These are phyloP conservation scores for Clarireedia homoeocarpa DNA, from an alignment of 2,329 filamentous ascomycete genomes.

Conservation along the genomic window DNA sequence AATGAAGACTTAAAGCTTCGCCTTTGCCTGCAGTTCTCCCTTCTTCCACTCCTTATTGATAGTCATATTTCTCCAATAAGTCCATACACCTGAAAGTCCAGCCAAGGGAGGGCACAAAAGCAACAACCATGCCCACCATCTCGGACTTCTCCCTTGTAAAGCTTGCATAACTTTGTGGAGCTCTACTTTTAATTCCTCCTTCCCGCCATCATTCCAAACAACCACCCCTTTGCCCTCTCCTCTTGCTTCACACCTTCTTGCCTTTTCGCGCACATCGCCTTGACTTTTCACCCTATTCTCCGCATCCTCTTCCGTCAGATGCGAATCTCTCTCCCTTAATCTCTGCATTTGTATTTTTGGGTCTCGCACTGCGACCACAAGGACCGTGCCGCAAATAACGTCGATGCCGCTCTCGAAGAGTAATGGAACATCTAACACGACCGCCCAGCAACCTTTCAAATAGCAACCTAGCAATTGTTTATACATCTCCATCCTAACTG, in stretches of 20 bases:
- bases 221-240: constrained; percentile 63
- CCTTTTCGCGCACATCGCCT: constrained; percentile 79
- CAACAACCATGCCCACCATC: constrained; percentile 63
- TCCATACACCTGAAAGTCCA: constrained; percentile 59
- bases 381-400: constrained; percentile 71
- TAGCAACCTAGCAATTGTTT: constrained; percentile 66
- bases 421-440: constrained; percentile 85
- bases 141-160: constrained; percentile 48
- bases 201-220: constrained; percentile 81
- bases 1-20: constrained; percentile 39
- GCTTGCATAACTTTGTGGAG: constrained; percentile 57
- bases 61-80: constrained; percentile 61
- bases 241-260: constrained; percentile 60
- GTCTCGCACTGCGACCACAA: constrained; percentile 81
- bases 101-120: constrained; percentile 69
- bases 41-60: constrained; percentile 65
- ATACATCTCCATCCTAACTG: constrained; percentile 77
- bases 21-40: constrained; percentile 49
- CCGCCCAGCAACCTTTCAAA: constrained; percentile 71
- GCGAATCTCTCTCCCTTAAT: constrained; percentile 65
- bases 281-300: constrained; percentile 81
- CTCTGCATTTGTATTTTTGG: constrained; percentile 75
- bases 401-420: constrained; percentile 88
- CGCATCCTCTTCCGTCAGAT: constrained; percentile 79
- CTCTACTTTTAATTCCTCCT: constrained; percentile 59